These are phyloP conservation scores for Mentha longifolia DNA, from an alignment of 257 asterid species.

Conservation along the genomic window DNA sequence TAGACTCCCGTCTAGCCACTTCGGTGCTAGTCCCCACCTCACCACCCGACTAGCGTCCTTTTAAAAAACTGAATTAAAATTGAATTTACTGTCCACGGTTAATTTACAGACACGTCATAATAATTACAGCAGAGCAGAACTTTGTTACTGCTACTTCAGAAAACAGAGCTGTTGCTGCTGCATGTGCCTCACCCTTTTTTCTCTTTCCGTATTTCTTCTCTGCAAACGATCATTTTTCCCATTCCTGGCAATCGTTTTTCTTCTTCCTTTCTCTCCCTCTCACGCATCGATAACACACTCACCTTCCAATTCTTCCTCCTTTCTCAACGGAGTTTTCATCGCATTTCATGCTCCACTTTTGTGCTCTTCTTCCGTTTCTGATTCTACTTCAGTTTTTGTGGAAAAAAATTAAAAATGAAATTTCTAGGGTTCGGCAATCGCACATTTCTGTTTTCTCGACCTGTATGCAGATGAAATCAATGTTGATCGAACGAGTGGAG, in stretches of 20 bases:
- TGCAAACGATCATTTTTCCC: conserved; percentile 20
- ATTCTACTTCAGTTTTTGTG: conserved; percentile 19
- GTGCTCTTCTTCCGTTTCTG: conserved; percentile 15
- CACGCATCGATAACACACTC: neutral
- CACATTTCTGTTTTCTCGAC: conserved; percentile 7
- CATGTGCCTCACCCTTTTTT: conserved; percentile 31
- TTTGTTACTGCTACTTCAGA: neutral
- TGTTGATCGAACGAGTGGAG: conserved; percentile 33
- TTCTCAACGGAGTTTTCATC: conserved; percentile 16
- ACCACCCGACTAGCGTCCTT: too few relatives aligned
- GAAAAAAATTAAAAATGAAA: neutral
- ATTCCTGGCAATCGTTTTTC: conserved; percentile 5
- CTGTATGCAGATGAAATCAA: conserved; percentile 29
- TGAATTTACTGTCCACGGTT: neutral
- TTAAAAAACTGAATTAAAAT: too few relatives aligned
- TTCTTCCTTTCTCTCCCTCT: conserved; percentile 10
- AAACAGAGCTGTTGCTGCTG: conserved; percentile 5
- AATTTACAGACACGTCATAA: neutral
- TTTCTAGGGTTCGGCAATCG: conserved; percentile 35
- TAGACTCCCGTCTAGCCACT: too few relatives aligned
- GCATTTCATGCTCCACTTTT: neutral
- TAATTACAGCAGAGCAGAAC: conserved; percentile 3
- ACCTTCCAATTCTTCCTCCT: neutral
- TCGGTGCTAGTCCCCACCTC: too few relatives aligned
- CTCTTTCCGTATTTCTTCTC: conserved; percentile 19